A percentile compares a stretch with the other conserved stretches of the same genome.
Conservation (phyloP, 768 basidiomycete genomes). For the Phaffia tasmanica region DNA sequence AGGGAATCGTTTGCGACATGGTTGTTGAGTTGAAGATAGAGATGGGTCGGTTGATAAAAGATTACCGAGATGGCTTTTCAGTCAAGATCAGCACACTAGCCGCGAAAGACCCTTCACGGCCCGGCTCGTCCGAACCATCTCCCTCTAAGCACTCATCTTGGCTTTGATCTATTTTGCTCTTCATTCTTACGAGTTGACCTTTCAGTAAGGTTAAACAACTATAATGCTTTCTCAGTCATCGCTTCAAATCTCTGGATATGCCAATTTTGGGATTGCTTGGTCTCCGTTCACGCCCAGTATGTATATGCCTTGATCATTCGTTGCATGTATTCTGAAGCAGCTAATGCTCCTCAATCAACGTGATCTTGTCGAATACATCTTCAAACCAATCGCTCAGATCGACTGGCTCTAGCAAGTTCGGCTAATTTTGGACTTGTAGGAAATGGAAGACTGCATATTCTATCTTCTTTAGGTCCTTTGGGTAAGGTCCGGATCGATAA, state of each 20-base stretch:
- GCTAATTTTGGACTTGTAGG: slow-evolving; percentile 90
- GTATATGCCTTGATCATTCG: not conserved
- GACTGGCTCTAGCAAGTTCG: slow-evolving; percentile 37
- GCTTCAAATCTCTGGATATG: slow-evolving; percentile 67
- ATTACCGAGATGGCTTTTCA: too few species aligned
- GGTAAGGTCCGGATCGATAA: slow-evolving; percentile 30
- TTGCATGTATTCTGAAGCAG: not conserved
- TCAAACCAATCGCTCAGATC: slow-evolving; percentile 6
- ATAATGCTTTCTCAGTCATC: slow-evolving; percentile 1
- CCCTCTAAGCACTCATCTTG: too few species aligned
- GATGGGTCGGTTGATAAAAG: not conserved
- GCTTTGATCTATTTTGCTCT: too few species aligned
- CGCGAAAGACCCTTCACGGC: too few species aligned
- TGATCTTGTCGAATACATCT: slow-evolving; percentile 37
- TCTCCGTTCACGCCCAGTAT: slow-evolving; percentile 63
- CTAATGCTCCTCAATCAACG: slow-evolving; percentile 5
- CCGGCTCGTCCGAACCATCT: too few species aligned
- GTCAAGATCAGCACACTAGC: too few species aligned
- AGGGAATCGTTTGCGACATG: slow-evolving; percentile 4
- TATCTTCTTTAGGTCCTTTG: slow-evolving; percentile 24
- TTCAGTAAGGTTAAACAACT: not conserved
- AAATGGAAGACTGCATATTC: slow-evolving; percentile 65
- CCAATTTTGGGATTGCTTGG: slow-evolving; percentile 71
- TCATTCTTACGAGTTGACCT: too few species aligned
- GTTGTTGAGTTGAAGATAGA: not conserved